phyloP scores from a whole-genome alignment of 179 eudicot species.

The Drosera spatulata region DNA sequence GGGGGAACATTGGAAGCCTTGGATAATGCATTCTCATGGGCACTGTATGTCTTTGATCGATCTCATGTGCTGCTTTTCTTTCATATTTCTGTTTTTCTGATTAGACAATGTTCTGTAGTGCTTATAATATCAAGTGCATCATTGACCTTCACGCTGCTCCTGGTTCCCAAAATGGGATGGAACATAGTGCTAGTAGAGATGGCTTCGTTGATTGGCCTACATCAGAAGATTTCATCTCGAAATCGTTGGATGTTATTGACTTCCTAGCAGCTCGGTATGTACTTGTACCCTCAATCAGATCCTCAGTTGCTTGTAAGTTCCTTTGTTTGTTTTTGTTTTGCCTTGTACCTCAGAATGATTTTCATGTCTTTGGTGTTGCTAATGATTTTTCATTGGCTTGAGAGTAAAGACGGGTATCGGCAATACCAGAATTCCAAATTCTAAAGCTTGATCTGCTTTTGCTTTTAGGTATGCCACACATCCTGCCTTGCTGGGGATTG shows the following conservation, averaged over 20 bases:
- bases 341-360: neutral
- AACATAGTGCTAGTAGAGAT: slow-evolving; percentile 76
- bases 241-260: slow-evolving; percentile 49
- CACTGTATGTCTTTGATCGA: slow-evolving; percentile 37
- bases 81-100: too few species aligned
- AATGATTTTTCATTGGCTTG: too few species aligned
- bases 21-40: slow-evolving; percentile 80
- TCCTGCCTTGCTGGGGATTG: slow-evolving; percentile 69
- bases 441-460: neutral
- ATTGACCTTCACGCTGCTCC: slow-evolving; percentile 87
- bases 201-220: slow-evolving; percentile 68
- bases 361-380: too few species aligned
- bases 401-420: too few species aligned
- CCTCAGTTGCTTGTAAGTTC: neutral
- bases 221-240: slow-evolving; percentile 35
- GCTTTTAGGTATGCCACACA: slow-evolving; percentile 50
- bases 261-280: slow-evolving; percentile 61
- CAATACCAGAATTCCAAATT: too few species aligned
- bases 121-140: slow-evolving; percentile 59
- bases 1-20: slow-evolving; percentile 57
- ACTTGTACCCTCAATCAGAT: neutral
- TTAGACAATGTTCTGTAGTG: neutral
- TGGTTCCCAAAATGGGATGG: slow-evolving; percentile 83
- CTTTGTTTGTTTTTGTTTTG: neutral
- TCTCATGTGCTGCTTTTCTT: too few species aligned